These are phyloP conservation scores for Avena eriantha DNA, from an alignment of 176 grass and related monocot genomes.

Conservation along the genomic window DNA sequence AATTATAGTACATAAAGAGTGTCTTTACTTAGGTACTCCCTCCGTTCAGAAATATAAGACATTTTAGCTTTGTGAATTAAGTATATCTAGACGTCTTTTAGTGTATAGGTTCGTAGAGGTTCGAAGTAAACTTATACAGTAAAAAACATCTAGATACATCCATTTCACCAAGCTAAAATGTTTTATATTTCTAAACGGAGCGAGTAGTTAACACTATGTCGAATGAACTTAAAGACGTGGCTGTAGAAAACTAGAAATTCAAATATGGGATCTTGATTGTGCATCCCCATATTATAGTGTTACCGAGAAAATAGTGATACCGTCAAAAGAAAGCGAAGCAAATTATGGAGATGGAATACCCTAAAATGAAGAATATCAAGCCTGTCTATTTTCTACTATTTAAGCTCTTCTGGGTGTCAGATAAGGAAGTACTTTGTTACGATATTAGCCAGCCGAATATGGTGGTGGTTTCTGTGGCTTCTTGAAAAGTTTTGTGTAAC, in stretches of 20 bases:
- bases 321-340: slow-evolving; percentile 67
- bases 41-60: too few relatives aligned
- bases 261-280: slow-evolving; percentile 86
- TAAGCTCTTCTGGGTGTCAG: slow-evolving; percentile 77
- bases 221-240: slow-evolving; percentile 63
- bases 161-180: too few relatives aligned
- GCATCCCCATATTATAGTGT: slow-evolving; percentile 75
- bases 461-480: too few relatives aligned
- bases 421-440: slow-evolving; percentile 55
- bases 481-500: too few relatives aligned
- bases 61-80: too few relatives aligned
- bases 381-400: slow-evolving; percentile 89
- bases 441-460: too few relatives aligned
- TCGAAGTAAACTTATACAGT: too few relatives aligned
- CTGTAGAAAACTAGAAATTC: slow-evolving; percentile 64
- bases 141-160: too few relatives aligned
- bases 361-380: slow-evolving; percentile 70
- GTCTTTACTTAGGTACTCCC: slow-evolving; percentile 40
- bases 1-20: slow-evolving; percentile 34
- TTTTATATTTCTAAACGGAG: too few relatives aligned
- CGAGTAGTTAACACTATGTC: slow-evolving; percentile 81
- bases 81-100: too few relatives aligned
- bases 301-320: slow-evolving; percentile 61
- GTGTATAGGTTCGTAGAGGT: too few relatives aligned
- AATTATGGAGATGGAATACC: slow-evolving; percentile 83